Base-by-base conservation (phyloP, 768 basidiomycete species). In the Pulveroboletus sp. region DNA sequence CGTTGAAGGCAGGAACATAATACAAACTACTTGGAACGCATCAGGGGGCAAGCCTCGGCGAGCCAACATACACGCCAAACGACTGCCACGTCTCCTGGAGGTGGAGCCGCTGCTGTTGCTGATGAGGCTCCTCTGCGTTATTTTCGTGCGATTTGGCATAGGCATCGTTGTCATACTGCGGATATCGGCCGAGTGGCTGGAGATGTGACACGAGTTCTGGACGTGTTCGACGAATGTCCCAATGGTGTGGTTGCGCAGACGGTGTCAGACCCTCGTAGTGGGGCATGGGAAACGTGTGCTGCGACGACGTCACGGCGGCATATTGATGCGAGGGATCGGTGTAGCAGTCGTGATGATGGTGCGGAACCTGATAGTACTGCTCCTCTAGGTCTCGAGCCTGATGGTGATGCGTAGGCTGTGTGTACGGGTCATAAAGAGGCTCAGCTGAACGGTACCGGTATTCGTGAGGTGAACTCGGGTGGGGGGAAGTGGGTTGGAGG, bases 31-130 rank as follows among this genome's bases (percentile, higher is more conserved):
- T 17, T 15, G 37, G 0, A 26, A 10, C 4, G 5, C 10, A 3
- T 53, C 41, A 63, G 6, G 24, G 31, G 8, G 50, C 13, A 2
- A 57, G 49, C 33, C 28, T 39, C 1, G 53, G 50, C 6, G 47
- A 62, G 46, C 69, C 57, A 47, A 81, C 75, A 58, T 80, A 80
- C 51, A 76, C 73, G 73, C 84, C 79, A 69, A 83, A 87, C 50
- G 78, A 73, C 62, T 78, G 76, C 84, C 84, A 87, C 9, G 83
- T 84, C 66, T 85, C 84, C 72, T 43, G 75, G 55, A 54, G 61
- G 28, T 46, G 66, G 32, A 47, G 57, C 40, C 49, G 56, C 42
- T 53, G 57, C 7, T 46, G 58, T 17, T 47, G 56, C 14, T 46
- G 61, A 18, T 31, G 39, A 11, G 44, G 59, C n/a, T 50, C 47